Evolutionary conservation across 129 eudicot species (phyloP), one percentile per base, ranked within the genome.

Genomic region (Flaveria trinervia): DNA sequence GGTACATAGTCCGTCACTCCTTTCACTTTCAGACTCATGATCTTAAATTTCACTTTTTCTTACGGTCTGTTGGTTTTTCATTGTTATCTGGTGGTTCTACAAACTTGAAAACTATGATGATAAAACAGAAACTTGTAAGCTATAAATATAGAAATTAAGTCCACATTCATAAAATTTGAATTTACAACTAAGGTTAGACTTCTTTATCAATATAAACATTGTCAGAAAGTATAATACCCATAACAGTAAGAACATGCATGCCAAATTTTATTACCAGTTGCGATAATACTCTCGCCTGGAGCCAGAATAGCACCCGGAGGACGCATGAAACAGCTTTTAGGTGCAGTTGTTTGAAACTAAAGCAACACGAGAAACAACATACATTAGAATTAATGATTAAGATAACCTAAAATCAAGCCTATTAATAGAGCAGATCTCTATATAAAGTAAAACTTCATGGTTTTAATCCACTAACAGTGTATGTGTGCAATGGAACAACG

Each of bases 271-370:
- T 82, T 87, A 92, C 98, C 98, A 59, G 98, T 90, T 62, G 98
- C 98, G 33, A 90, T 84, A 71, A 87, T 80, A 73, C 81, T 90
- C 82, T 90, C 96, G 59, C 96, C 89, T 71, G 96, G 92, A 79
- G 92, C 85, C 41, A 90, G 90, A 75, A 90, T 82, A 59, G 96
- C 92, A n/a, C 96, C 96, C 17, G 98, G 98, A 67, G 98, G 98
- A 68, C 98, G 98, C 98, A 92, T 92, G 84, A 92, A 92, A 82
- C 98, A 92, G 85, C 98, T 92, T 75, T 92, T 92, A 12, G 98
- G 98, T 44, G 96, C 92, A 83, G 98, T 90, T 71, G 98, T 90
- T 90, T 92, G 98, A 75, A 92, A 92, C 98, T 92, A 80, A 9
- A 60, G 30, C 45, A 70, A 41, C 3, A 61, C 26, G 30, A 52